Base-by-base conservation (phyloP, 192 early-diverging fungal genomes). In the Entophlyctis helioformis region DNA sequence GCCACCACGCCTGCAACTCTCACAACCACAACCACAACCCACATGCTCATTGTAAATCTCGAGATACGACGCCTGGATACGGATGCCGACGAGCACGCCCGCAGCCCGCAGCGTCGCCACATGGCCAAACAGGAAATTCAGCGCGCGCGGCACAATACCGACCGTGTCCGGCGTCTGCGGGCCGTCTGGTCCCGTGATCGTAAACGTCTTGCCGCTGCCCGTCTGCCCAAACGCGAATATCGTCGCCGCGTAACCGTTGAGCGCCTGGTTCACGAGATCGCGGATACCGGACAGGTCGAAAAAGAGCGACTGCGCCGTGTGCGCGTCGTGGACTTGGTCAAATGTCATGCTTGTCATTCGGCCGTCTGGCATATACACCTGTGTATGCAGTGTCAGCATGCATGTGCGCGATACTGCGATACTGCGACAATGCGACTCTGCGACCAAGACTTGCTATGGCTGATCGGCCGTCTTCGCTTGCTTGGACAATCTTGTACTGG, bases 181-280 rank as follows among this genome's bases (percentile, higher is more conserved):
- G 15, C 23, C 49, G 22, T 31, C 31, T 23, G 42, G 68, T 20
- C 74, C 74, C 7, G 74, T 76, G n/a, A 72, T 64, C 20, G 74
- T 76, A 49, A 63, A 76, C 22, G 66, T 76, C 39, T 76, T 76
- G 0, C 74, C 74, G 36, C 52, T 57, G 1, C 74, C 74, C 4
- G 74, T 76, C 40, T 76, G 70, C 3, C 74, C 74, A 60, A 71
- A 76, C 7, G 74, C 67, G 48, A 76, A 76, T 3, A 76, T 38
- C 1, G 74, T 73, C 13, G 65, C 62, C 7, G 70, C 57, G 40
- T 71, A 74, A 27, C 67, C 67, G 29, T 27, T 16, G 19, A 28
- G 11, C 13, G 28, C 19, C 1, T n/a, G 9, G 16, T 32, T 24
- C 7, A 48, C 8, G 46, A 8, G 24, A 18, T 33, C 4, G 7